Evolutionary conservation across 441 rosid species (phyloP).

Genomic region (Eugenia klotzschiana): DNA sequence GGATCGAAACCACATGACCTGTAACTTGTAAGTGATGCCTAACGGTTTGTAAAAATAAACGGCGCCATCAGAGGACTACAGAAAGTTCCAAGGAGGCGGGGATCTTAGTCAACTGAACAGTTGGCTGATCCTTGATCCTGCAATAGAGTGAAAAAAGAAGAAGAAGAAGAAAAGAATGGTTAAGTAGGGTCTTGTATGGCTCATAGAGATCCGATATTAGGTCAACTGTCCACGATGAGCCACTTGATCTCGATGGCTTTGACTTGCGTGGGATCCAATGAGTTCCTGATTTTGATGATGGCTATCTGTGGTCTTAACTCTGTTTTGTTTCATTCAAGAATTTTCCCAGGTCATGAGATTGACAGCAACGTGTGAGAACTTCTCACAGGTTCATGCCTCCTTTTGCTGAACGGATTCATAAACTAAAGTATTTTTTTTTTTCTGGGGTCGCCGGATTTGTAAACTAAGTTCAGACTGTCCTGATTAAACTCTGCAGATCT

Average conservation of each 20-base stretch:
- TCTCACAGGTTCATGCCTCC: neutral
- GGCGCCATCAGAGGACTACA: neutral
- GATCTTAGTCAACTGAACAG: neutral
- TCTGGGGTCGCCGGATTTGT: too few relatives aligned
- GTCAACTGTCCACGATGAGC: slow-evolving; percentile 4
- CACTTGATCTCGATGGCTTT: neutral
- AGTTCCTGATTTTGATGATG: neutral
- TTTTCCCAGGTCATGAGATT: neutral
- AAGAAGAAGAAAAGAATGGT: too few relatives aligned
- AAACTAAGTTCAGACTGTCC: neutral
- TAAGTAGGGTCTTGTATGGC: too few relatives aligned
- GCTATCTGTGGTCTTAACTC: neutral
- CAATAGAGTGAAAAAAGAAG: neutral
- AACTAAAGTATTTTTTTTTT: too few relatives aligned
- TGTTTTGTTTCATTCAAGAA: neutral
- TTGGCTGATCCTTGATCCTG: neutral
- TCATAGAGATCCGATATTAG: slow-evolving; percentile 3
- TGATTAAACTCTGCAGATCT: neutral
- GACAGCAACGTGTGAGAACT: neutral
- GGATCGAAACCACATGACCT: neutral
- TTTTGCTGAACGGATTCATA: neutral
- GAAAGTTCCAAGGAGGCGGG: neutral
- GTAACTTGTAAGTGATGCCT: neutral
- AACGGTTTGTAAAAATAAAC: neutral
- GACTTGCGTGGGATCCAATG: slow-evolving; percentile 1